Evolutionary conservation across 1,284 basidiomycete genomes (phyloP).

Genomic region (Apiotrichum domesticum): DNA sequence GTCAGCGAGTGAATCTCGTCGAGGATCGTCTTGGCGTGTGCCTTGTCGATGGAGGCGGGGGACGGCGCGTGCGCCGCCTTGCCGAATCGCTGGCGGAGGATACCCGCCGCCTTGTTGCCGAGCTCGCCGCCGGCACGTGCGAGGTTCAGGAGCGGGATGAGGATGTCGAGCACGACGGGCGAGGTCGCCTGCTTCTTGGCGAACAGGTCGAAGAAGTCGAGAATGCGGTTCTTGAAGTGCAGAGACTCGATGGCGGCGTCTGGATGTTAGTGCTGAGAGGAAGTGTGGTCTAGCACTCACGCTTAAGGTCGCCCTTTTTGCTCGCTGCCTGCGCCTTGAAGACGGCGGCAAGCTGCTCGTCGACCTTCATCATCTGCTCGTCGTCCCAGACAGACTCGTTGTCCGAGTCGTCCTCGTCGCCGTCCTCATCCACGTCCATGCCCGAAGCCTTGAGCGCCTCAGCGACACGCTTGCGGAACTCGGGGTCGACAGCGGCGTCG

Average conservation of each 20-base stretch:
- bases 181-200: constrained; percentile 67
- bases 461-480: constrained; percentile 69
- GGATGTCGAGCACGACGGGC: constrained; percentile 60
- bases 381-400: constrained; percentile 78
- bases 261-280: constrained; percentile 7
- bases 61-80: constrained; percentile 46
- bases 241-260: constrained; percentile 59
- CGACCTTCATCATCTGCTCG: constrained; percentile 95
- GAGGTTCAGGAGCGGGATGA: constrained; percentile 71
- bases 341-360: constrained; percentile 83
- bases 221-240: constrained; percentile 89
- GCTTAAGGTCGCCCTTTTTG: constrained; percentile 46
- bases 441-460: constrained; percentile 71
- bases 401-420: constrained; percentile 23
- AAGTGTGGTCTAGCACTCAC: not conserved
- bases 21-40: constrained; percentile 50
- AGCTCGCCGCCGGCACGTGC: constrained; percentile 63
- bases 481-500: constrained; percentile 55
- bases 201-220: constrained; percentile 83
- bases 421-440: constrained; percentile 50
- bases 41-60: constrained; percentile 53
- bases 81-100: constrained; percentile 70
- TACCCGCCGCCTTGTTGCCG: constrained; percentile 72
- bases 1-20: constrained; percentile 68
- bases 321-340: constrained; percentile 60